Base-by-base conservation (phyloP, 1,139 yeast genomes). In the Pichia sp. region DNA sequence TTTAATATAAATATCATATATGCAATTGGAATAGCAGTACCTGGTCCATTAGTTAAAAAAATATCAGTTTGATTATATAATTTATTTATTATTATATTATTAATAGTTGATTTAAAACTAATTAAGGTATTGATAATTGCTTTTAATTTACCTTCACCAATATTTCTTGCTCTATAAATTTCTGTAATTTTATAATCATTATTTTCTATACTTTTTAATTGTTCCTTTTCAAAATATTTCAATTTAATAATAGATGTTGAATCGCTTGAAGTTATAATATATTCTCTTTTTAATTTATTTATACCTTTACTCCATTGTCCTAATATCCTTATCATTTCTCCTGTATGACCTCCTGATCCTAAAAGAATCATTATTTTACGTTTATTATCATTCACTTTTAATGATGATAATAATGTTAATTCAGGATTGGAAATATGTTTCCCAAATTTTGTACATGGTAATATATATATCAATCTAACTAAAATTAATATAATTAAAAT, bases 321-420 rank as follows among this genome's bases (percentile, higher is more conserved):
- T 18, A 87, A 63, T 32, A 92, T 70, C 38, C 92, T 71, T 32
- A 89, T 64, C 95, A 92, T 87, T 64, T 92, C 97, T 1, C 97
- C 97, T 0, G 97, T 90, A 62, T 92, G 98, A 1, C 97, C 98
- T 0, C 89, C 98, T 1, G 94, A 85, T 0, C 95, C 95, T 5
- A 86, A 64, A 11, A 85, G 70, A 1, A 84, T 69, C 76, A 83
- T 72, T 26, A 80, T 10, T 26, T 45, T 37, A n/a, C 9, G 27
- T 37, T 37, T 29, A n/a, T 37, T 11, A 6, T n/a, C 8, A 30
- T 30, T 30, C 32, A 30, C 7, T 30, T 8, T 8, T 8, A 6
- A 6, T 6, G 8, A 30, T 30, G 32, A 30, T 8, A 30, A 30
- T 30, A 30, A 30, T 6, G 7, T 30, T 6, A 30, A 8, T 4